Base-by-base conservation (phyloP, 306 rosid species). In the Pueraria montana region DNA sequence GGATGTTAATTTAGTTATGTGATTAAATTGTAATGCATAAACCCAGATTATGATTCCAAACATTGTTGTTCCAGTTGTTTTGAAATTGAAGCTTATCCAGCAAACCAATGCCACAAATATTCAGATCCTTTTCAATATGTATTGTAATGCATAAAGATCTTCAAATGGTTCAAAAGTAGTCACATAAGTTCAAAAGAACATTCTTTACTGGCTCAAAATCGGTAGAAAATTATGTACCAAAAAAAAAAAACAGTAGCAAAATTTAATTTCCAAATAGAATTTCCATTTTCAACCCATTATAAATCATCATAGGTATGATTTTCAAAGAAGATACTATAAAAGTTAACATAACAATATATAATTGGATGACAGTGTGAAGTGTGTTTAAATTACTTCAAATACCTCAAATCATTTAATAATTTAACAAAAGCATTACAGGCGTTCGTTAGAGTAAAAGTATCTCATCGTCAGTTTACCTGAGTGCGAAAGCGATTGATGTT, bases 401-500 rank as follows among this genome's bases (percentile, higher is more conserved):
- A 77, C 36, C 70, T 45, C 58, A 23, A 66, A 34, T 48, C 12
- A 65, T 71, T 17, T 11, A 74, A 83, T 18, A 77, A 43, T 4
- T 12, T 13, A 21, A 76, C 11, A 42, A 83, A 50, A 75, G 14
- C 48, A 72, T 24, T 21, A 45, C 32, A 21, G 14, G 34, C 12
- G 3, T 64, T 58, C 4, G 6, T 42, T 43, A 86, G 45, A 74
- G 72, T 70, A 36, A 6, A 71, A 72, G 38, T 7, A 30, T 70
- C 64, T 55, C 42, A 56, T 73, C 20, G 21, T 12, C 52, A 10
- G 82, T 43, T 82, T 82, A 95, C 99, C 99, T 96, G 99, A 78
- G 96, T 14, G 36, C 97, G 98, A 85, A 96, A 96, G 82, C 98
- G 96, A 58, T 89, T 67, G 75, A 96, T 92, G 80, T 96, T 96